A percentile compares a stretch with the other conserved stretches of the same genome.
Evolutionary conservation across 2,329 filamentous ascomycete genomes (phyloP).

Genomic region (Exserohilum turcica): DNA sequence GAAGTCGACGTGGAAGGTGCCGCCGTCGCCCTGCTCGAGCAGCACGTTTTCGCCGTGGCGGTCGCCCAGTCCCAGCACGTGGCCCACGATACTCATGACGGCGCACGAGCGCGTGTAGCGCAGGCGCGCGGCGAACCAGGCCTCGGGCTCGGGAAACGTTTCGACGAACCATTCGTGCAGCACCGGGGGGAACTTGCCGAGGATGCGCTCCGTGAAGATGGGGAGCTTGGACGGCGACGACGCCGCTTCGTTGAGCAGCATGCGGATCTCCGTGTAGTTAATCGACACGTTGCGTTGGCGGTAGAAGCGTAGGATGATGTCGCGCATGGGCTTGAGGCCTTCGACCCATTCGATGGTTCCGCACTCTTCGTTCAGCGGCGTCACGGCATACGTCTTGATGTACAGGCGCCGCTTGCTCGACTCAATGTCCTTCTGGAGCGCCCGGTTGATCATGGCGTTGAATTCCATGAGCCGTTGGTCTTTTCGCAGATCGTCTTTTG

Average conservation of each 20-base stretch:
- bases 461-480: constrained; percentile 99
- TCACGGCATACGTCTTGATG: constrained; percentile 96
- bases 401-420: constrained; percentile 81
- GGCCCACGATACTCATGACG: constrained; percentile 99
- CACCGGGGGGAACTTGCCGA: constrained; percentile 78
- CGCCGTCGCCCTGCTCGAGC: constrained; percentile 90
- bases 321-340: constrained; percentile 89
- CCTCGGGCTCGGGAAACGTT: constrained; percentile 88
- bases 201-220: constrained; percentile 71
- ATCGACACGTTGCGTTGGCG: constrained; percentile 70
- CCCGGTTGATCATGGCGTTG: constrained; percentile 96
- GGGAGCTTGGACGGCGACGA: constrained; percentile 64
- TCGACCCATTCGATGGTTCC: constrained; percentile 99
- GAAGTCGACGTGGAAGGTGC: constrained; percentile 97
- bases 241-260: constrained; percentile 71
- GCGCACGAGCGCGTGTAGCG: constrained; percentile 92
- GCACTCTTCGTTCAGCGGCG: constrained; percentile 95
- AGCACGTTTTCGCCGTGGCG: constrained; percentile 97
- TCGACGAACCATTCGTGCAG: constrained; percentile 95
- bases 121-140: constrained; percentile 88
- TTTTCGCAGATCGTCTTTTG: constrained; percentile 95
- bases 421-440: constrained; percentile 88
- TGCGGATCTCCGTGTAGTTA: constrained; percentile 67
- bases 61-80: constrained; percentile 90
- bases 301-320: constrained; percentile 83